A percentile compares a stretch with the other conserved stretches of the same genome.
Conservation (phyloP, 192 early-diverging fungal species). For the Backusella psychrophila region DNA sequence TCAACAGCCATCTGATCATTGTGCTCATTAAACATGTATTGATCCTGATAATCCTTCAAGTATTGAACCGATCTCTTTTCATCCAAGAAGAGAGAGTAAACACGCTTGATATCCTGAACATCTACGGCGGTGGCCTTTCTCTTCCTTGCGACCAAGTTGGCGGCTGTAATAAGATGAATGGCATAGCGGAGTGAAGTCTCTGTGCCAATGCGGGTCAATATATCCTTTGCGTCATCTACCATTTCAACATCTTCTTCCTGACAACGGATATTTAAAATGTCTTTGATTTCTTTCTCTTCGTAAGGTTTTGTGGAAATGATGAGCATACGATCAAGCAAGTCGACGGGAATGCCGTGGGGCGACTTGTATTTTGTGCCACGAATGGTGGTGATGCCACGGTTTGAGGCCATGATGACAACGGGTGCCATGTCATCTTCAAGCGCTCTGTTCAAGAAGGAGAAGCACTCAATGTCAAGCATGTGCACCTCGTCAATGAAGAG, state of each 20-base stretch:
- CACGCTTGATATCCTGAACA: constrained; percentile 90
- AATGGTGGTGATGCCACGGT: constrained; percentile 93
- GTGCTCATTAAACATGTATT: constrained; percentile 88
- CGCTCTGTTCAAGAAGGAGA: constrained; percentile 97
- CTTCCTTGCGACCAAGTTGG: constrained; percentile 86
- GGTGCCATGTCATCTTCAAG: constrained; percentile 96
- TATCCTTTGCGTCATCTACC: constrained; percentile 80
- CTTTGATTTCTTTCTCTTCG: constrained; percentile 76
- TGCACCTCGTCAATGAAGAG: constrained; percentile 99
- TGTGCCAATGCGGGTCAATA: constrained; percentile 87
- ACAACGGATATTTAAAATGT: constrained; percentile 85
- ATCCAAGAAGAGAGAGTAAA: constrained; percentile 94
- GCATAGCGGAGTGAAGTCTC: constrained; percentile 93
- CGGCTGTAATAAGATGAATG: constrained; percentile 97
- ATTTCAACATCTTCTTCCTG: constrained; percentile 94
- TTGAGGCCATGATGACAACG: constrained; percentile 99
- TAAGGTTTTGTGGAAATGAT: constrained; percentile 95
- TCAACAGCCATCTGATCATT: constrained; percentile 25
- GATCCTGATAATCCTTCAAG: constrained; percentile 90
- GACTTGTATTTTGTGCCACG: constrained; percentile 95
- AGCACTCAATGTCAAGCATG: constrained; percentile 99
- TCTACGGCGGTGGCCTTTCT: constrained; percentile 89
- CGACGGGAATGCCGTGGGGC: constrained; percentile 96
- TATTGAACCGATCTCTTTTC: constrained; percentile 95
- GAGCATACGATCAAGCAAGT: constrained; percentile 91